Base-by-base conservation (phyloP, 495 filamentous ascomycete species). In the Penicillium lividum region DNA sequence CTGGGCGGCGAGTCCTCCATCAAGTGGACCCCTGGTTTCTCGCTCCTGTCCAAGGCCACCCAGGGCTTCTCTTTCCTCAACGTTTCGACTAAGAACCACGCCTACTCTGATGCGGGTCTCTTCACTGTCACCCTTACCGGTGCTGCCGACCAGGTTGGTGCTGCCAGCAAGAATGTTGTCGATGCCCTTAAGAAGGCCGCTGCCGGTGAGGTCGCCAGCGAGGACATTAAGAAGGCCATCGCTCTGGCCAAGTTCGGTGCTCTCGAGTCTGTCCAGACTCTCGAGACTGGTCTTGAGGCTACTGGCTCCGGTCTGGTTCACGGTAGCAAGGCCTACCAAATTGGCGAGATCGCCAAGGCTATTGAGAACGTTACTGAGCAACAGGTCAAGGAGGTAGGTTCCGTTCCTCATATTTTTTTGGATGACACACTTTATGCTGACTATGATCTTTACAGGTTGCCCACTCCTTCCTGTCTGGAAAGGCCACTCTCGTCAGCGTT, bases 11-110 rank as follows among this genome's bases (percentile, higher is more conserved):
- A 92, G 73, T 87, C 91, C 58, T 86, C 77, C 73, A 93, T 97
- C 81, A 98, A 98, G 80, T 98, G 94, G 94, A 89, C 89, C 28
- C 81, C 91, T 54, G 95, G 94, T 54, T 97, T 96, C 80, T 93
- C 89, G 11, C 79, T 97, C 45, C 84, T 99, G 44, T 82, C 88
- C 56, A 90, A 95, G 78, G 89, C 87, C 43, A 81, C 85, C 54
- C 77, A 87, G 51, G 77, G 79, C 18, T 80, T 83, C 71, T 83
- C 86, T 22, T 84, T 88, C 64, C 85, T 87, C 54, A 77, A 75
- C 54, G 84, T 88, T 60, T 74, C 82, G 4, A 91, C 92, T 46
- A 81, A 84, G 63, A 91, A 95, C 79, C 74, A 80, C 59, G 83
- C 89, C 54, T 99, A 97, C 83, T 97, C 93, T 15, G 94, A 99